These are phyloP conservation scores for Xylaria bambusicola DNA, from an alignment of 495 filamentous ascomycete species.

Conservation along the genomic window DNA sequence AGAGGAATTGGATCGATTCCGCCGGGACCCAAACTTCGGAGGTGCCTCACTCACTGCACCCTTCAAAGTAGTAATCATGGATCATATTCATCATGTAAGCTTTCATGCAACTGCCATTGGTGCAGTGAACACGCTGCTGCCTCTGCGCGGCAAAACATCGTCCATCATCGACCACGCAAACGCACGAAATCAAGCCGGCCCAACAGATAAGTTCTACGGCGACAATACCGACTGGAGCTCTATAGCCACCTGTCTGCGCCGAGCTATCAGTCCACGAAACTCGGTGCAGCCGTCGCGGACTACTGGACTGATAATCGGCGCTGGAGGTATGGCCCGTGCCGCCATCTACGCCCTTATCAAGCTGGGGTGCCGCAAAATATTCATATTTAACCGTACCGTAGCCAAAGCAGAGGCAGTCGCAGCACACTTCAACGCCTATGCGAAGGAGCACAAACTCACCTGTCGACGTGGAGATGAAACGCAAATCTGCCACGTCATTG, in stretches of 20 bases:
- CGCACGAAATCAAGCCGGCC: conserved; percentile 65
- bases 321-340: conserved; percentile 79
- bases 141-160: conserved; percentile 60
- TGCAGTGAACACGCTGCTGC: conserved; percentile 80
- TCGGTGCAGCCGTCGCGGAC: conserved; percentile 67
- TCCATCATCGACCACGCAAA: conserved; percentile 67
- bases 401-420: conserved; percentile 66
- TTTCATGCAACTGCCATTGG: conserved; percentile 79
- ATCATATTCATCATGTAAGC: conserved; percentile 67
- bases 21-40: conserved; percentile 67
- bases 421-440: conserved; percentile 65
- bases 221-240: conserved; percentile 88
- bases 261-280: conserved; percentile 78
- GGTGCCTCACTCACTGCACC: conserved; percentile 73
- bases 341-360: conserved; percentile 79
- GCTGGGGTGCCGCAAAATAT: conserved; percentile 77
- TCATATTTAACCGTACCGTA: conserved; percentile 71
- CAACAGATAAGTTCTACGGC: conserved; percentile 69
- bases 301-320: conserved; percentile 73
- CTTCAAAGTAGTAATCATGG: conserved; percentile 73
- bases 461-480: conserved; percentile 48
- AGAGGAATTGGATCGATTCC: conserved; percentile 63
- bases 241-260: conserved; percentile 64
- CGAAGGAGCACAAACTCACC: conserved; percentile 30
- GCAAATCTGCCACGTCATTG: conserved; percentile 61